Evolutionary conservation across 176 grass and related monocot species (phyloP).

Genomic region (Zoysia japonica): DNA sequence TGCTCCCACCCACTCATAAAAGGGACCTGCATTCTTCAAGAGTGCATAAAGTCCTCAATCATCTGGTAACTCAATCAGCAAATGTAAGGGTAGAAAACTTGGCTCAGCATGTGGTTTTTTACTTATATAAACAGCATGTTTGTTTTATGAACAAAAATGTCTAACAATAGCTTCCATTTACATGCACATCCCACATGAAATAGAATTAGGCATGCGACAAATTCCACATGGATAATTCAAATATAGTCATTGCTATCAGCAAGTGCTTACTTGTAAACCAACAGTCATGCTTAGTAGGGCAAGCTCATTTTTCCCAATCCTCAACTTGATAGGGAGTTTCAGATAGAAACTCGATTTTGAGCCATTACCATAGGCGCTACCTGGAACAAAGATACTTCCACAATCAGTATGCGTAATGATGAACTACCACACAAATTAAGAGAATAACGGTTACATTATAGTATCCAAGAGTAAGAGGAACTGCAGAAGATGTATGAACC

Average conservation of each 20-base stretch:
- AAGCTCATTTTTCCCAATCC: slow-evolving; percentile 73
- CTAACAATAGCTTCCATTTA: not conserved
- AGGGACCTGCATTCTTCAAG: slow-evolving; percentile 76
- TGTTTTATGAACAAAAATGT: slow-evolving; percentile 16
- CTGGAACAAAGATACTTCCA: slow-evolving; percentile 43
- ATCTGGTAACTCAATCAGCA: slow-evolving; percentile 4
- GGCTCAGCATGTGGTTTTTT: not conserved
- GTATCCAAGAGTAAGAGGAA: not conserved
- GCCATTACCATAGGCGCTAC: slow-evolving; percentile 73
- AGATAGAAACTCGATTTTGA: slow-evolving; percentile 64
- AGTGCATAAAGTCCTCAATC: slow-evolving; percentile 33
- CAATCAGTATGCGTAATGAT: not conserved
- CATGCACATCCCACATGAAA: slow-evolving; percentile 18
- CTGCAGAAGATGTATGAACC: not conserved
- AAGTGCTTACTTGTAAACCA: slow-evolving; percentile 83
- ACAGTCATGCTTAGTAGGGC: slow-evolving; percentile 89
- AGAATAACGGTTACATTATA: not conserved
- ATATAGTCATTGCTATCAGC: not conserved
- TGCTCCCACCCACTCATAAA: slow-evolving; percentile 92
- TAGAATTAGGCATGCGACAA: slow-evolving; percentile 9
- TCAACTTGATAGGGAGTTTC: slow-evolving; percentile 59
- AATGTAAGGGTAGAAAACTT: not conserved
- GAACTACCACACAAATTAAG: not conserved
- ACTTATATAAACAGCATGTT: not conserved
- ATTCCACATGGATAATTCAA: slow-evolving; percentile 3